These are phyloP conservation scores for Arthroderma uncinatum DNA, from an alignment of 2,329 filamentous ascomycete species.

Conservation along the genomic window DNA sequence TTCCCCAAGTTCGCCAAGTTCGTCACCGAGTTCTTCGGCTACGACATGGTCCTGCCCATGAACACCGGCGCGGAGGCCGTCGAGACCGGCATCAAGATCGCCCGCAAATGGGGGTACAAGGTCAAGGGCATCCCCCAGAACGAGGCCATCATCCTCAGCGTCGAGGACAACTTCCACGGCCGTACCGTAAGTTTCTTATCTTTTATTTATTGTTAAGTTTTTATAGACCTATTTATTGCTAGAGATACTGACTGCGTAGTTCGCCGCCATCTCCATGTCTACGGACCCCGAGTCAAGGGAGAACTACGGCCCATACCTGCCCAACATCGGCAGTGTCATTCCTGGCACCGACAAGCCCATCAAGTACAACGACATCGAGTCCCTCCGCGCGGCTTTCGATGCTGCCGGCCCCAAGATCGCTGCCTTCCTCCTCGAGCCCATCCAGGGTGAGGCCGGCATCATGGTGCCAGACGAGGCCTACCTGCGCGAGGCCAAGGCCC, in stretches of 20 bases:
- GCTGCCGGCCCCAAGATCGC: conserved; percentile 74
- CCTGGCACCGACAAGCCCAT: conserved; percentile 69
- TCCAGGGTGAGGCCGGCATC: conserved; percentile 94
- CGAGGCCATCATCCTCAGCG: conserved; percentile 74
- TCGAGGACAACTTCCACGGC: conserved; percentile 89
- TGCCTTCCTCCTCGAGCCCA: conserved; percentile 89
- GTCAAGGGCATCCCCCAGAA: conserved; percentile 78
- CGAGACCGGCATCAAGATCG: conserved; percentile 92
- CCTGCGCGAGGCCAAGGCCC: conserved; percentile 62
- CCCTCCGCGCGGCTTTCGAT: conserved; percentile 68
- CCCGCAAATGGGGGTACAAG: conserved; percentile 96
- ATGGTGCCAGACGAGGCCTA: conserved; percentile 90
- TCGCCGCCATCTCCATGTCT: conserved; percentile 90
- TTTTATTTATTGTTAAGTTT: too few relatives aligned
- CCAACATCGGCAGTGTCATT: conserved; percentile 66
- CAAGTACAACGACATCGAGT: conserved; percentile 72
- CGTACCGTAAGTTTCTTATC: conserved; percentile 61
- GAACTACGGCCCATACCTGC: conserved; percentile 94
- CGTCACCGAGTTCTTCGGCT: conserved; percentile 77
- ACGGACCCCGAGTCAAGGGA: conserved; percentile 90
- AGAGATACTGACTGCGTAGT: conserved; percentile 40
- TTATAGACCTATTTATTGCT: not conserved
- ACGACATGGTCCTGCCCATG: conserved; percentile 97
- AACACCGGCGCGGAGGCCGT: conserved; percentile 95
- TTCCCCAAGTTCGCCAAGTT: conserved; percentile 94